phyloP scores from a whole-genome alignment of 306 rosid genomes.

The Ochetophila trinervis region DNA sequence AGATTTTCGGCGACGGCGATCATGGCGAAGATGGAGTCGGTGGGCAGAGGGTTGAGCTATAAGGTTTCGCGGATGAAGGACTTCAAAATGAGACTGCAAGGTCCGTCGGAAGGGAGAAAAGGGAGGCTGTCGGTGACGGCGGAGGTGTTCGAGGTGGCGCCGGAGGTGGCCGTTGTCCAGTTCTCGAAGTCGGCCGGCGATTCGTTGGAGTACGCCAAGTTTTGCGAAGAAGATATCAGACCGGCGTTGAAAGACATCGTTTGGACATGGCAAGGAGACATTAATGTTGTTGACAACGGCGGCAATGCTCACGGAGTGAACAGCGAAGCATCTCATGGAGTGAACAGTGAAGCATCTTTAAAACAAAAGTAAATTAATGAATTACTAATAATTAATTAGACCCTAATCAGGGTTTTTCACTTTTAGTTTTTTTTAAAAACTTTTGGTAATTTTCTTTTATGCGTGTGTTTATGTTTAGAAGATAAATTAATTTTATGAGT shows the following conservation, averaged over 20 bases:
- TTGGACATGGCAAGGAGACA: constrained; percentile 91
- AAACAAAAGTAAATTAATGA: too few species aligned
- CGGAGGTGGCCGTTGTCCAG: constrained; percentile 68
- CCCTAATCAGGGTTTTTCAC: too few species aligned
- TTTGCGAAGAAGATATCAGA: constrained; percentile 64
- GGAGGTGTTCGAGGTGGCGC: constrained; percentile 72
- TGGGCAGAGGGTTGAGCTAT: constrained; percentile 50
- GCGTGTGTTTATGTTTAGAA: too few species aligned
- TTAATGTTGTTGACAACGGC: constrained; percentile 9
- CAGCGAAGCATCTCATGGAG: too few species aligned
- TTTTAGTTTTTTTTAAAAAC: too few species aligned
- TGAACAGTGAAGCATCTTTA: too few species aligned
- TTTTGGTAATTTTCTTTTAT: too few species aligned
- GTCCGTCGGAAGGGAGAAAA: constrained; percentile 52
- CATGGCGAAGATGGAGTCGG: constrained; percentile 50
- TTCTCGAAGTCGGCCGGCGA: constrained; percentile 75
- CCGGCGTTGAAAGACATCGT: constrained; percentile 76
- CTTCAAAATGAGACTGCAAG: constrained; percentile 50
- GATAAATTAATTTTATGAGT: too few species aligned
- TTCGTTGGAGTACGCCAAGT: constrained; percentile 60
- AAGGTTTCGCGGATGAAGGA: constrained; percentile 45
- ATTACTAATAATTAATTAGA: too few species aligned
- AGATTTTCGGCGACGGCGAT: constrained; percentile 45
- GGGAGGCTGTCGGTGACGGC: constrained; percentile 58
- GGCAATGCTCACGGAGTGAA: neutral